Percentiles rank a stretch among this genome's conserved stretches.
These are phyloP conservation scores for Nakaseomyces bracarensis DNA, from an alignment of 1,139 yeast genomes.

Conservation along the genomic window DNA sequence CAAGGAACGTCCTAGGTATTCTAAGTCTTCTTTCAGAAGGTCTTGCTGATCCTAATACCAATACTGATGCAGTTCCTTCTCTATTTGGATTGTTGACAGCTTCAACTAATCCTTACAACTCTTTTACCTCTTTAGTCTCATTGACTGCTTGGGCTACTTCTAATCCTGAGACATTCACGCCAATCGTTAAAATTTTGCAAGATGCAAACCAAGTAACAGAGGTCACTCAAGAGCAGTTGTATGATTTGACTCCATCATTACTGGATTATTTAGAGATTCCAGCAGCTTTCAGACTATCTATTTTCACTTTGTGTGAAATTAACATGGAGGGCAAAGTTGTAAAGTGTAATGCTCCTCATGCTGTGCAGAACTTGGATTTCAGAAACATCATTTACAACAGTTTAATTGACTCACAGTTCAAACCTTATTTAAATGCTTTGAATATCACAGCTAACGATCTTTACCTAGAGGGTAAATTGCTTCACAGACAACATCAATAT, in stretches of 20 bases:
- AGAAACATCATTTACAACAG: slow-evolving; percentile 27
- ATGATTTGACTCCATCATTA: slow-evolving; percentile 21
- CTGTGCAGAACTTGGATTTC: slow-evolving; percentile 27
- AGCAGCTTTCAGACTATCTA: slow-evolving; percentile 25
- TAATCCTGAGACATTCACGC: slow-evolving; percentile 22
- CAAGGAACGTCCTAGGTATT: slow-evolving; percentile 18
- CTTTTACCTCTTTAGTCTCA: slow-evolving; percentile 24
- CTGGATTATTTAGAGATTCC: slow-evolving; percentile 25
- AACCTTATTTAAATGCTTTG: slow-evolving; percentile 28
- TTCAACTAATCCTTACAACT: slow-evolving; percentile 24
- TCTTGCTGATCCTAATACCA: slow-evolving; percentile 14
- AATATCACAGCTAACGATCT: slow-evolving; percentile 24
- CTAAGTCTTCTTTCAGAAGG: slow-evolving; percentile 18
- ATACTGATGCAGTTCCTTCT: slow-evolving; percentile 19
- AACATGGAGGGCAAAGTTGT: slow-evolving; percentile 17
- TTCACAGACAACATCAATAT: slow-evolving; percentile 24
- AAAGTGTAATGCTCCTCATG: slow-evolving; percentile 24
- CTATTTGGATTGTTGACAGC: slow-evolving; percentile 21
- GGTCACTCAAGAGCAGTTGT: slow-evolving; percentile 19
- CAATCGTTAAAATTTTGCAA: slow-evolving; percentile 21
- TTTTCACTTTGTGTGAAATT: slow-evolving; percentile 28
- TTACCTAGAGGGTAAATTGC: slow-evolving; percentile 27
- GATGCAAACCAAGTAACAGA: slow-evolving; percentile 15
- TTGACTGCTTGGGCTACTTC: slow-evolving; percentile 24
- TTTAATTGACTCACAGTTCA: slow-evolving; percentile 25